Evolutionary conservation across 495 filamentous ascomycete species (phyloP).

Genomic region (Mycothermus thermophilus): DNA sequence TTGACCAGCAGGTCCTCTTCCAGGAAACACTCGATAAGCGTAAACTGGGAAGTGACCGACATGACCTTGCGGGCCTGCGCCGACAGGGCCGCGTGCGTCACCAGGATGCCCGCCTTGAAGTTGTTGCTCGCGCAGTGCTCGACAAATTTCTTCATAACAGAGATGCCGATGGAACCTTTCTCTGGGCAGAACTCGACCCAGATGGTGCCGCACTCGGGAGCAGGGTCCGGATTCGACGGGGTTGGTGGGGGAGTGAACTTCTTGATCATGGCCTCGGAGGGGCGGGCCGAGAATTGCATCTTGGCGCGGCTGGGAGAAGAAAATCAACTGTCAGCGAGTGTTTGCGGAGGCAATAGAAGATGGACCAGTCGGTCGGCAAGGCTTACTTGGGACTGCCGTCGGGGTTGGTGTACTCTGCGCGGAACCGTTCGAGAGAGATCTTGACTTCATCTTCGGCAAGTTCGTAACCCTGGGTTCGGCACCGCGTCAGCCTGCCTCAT

Average conservation of each 20-base stretch:
- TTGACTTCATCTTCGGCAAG: constrained; percentile 76
- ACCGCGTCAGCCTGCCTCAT: neutral
- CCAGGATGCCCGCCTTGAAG: constrained; percentile 77
- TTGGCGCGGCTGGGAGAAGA: constrained; percentile 48
- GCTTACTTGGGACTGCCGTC: constrained; percentile 61
- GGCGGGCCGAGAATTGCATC: constrained; percentile 76
- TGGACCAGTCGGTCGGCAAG: constrained; percentile 10
- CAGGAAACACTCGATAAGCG: constrained; percentile 80
- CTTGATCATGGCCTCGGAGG: constrained; percentile 65
- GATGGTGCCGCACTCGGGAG: constrained; percentile 67
- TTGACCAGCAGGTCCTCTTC: constrained; percentile 95
- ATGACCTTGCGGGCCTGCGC: constrained; percentile 75
- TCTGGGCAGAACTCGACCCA: constrained; percentile 78
- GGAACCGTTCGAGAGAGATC: constrained; percentile 67
- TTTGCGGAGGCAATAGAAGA: constrained; percentile 1
- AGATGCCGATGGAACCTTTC: constrained; percentile 66
- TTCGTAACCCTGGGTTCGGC: constrained; percentile 62
- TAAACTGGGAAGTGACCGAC: constrained; percentile 50
- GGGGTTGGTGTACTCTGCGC: constrained; percentile 45
- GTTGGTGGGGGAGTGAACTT: constrained; percentile 63
- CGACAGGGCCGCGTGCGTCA: constrained; percentile 69
- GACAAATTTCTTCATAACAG: constrained; percentile 80
- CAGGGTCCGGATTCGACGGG: constrained; percentile 46
- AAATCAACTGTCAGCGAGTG: neutral
- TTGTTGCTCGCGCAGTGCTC: constrained; percentile 61